Percentiles rank a stretch among this genome's conserved stretches.
phyloP scores from a whole-genome alignment of 495 filamentous ascomycete genomes.

The Podospora tetraspora region DNA sequence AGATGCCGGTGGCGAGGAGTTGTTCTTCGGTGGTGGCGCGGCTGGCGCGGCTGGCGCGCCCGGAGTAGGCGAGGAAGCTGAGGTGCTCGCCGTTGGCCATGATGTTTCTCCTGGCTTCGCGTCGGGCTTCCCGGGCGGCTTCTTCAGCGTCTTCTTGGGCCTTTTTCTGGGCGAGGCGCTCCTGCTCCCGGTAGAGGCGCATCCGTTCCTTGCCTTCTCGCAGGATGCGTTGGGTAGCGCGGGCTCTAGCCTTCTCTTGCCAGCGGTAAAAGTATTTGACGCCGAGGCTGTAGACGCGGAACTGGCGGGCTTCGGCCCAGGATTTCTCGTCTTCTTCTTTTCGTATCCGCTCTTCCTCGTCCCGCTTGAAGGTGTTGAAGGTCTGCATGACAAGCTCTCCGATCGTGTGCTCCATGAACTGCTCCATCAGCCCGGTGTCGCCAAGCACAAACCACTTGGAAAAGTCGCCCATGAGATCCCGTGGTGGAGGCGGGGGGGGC shows the following conservation, averaged over 20 bases:
- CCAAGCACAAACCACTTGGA: slow-evolving; percentile 44
- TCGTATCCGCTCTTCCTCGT: slow-evolving; percentile 33
- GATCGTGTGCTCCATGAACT: slow-evolving; percentile 33
- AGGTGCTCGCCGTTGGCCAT: slow-evolving; percentile 20
- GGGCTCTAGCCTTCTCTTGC: slow-evolving; percentile 35
- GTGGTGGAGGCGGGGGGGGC: neutral
- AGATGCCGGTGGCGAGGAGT: slow-evolving; percentile 41
- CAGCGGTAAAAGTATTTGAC: slow-evolving; percentile 47
- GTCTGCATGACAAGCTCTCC: slow-evolving; percentile 30
- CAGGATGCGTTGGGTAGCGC: slow-evolving; percentile 31
- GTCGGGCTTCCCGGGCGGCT: slow-evolving; percentile 23
- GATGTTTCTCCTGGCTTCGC: slow-evolving; percentile 21
- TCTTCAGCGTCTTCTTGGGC: slow-evolving; percentile 33
- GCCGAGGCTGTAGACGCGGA: slow-evolving; percentile 36
- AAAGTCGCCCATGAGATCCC: slow-evolving; percentile 36
- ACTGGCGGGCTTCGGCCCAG: slow-evolving; percentile 34
- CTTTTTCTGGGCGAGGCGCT: slow-evolving; percentile 22
- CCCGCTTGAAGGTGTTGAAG: slow-evolving; percentile 29
- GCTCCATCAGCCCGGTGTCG: slow-evolving; percentile 40
- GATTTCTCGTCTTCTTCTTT: slow-evolving; percentile 40
- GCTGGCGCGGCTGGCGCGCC: slow-evolving; percentile 2
- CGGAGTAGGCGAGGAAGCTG: slow-evolving; percentile 13
- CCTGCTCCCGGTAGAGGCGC: slow-evolving; percentile 24
- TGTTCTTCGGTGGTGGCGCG: slow-evolving; percentile 29
- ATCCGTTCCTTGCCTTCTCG: slow-evolving; percentile 30